Evolutionary conservation across 768 basidiomycete species (phyloP).

Genomic region (Glaciozyma martinii): DNA sequence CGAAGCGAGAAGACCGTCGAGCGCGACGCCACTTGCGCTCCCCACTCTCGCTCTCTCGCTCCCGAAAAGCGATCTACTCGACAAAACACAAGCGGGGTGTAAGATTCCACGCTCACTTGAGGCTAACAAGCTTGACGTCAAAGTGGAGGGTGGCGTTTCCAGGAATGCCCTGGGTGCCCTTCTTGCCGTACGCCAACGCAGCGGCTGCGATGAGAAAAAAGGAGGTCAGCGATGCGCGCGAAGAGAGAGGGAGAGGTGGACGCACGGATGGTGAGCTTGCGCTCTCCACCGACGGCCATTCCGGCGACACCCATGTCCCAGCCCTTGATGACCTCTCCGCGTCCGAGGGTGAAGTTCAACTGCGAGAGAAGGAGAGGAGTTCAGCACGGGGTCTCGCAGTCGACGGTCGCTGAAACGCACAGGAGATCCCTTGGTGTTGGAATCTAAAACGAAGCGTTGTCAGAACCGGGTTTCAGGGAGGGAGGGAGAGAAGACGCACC

Average conservation of each 20-base stretch:
- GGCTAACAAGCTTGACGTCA: conserved; percentile 35
- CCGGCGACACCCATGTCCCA: conserved; percentile 75
- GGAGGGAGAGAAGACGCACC: neutral
- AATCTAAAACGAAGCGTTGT: conserved; percentile 49
- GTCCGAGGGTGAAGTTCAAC: conserved; percentile 71
- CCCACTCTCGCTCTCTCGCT: too few relatives aligned
- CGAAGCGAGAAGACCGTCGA: too few relatives aligned
- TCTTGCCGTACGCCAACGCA: conserved; percentile 50
- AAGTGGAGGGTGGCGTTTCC: conserved; percentile 65
- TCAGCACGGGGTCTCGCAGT: conserved; percentile 7
- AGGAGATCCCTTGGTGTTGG: conserved; percentile 74
- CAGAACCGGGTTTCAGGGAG: neutral
- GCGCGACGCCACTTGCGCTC: too few relatives aligned
- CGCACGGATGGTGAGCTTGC: conserved; percentile 63
- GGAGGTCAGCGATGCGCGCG: neutral
- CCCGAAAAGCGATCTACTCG: too few relatives aligned
- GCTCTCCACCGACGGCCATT: conserved; percentile 81
- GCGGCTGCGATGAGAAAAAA: conserved; percentile 36
- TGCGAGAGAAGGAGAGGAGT: conserved; percentile 36
- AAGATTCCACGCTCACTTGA: conserved; percentile 20
- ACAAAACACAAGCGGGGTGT: too few relatives aligned
- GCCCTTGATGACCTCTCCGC: conserved; percentile 83
- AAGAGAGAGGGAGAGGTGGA: conserved; percentile 45
- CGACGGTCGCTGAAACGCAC: conserved; percentile 47
- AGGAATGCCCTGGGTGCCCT: conserved; percentile 42